Evolutionary conservation across 768 basidiomycete genomes (phyloP).

Genomic region (Boletus rubropictus): DNA sequence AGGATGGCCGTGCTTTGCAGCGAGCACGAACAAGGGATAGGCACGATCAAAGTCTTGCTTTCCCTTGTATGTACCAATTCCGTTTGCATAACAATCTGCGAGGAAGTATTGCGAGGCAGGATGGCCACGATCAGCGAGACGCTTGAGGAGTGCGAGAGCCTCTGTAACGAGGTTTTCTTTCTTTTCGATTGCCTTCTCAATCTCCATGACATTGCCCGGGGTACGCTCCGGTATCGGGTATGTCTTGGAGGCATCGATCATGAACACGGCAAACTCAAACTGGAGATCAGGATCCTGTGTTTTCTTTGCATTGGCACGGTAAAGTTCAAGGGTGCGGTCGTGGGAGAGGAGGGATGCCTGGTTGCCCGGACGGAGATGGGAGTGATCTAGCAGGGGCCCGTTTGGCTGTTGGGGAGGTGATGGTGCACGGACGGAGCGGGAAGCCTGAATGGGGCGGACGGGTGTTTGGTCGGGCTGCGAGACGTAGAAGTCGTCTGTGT

Average conservation of each 20-base stretch:
- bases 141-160: slow-evolving; percentile 80
- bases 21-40: slow-evolving; percentile 91
- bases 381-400: slow-evolving; percentile 78
- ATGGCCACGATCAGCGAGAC: slow-evolving; percentile 90
- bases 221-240: slow-evolving; percentile 70
- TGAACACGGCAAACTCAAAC: slow-evolving; percentile 98
- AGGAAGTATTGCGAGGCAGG: slow-evolving; percentile 95
- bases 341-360: slow-evolving; percentile 91
- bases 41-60: slow-evolving; percentile 97
- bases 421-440: slow-evolving; percentile 56
- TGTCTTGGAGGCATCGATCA: slow-evolving; percentile 94
- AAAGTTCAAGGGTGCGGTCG: slow-evolving; percentile 93
- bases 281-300: slow-evolving; percentile 96
- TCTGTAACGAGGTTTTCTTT: slow-evolving; percentile 86
- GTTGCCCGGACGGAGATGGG: slow-evolving; percentile 88
- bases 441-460: slow-evolving; percentile 37
- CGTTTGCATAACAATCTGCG: slow-evolving; percentile 97
- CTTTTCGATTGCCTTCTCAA: slow-evolving; percentile 75
- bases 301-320: slow-evolving; percentile 97
- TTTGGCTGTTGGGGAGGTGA: slow-evolving; percentile 49
- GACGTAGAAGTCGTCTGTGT: slow-evolving; percentile 39
- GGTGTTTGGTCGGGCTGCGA: slow-evolving; percentile 23
- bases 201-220: slow-evolving; percentile 69
- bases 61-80: slow-evolving; percentile 86
- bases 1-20: slow-evolving; percentile 95